phyloP scores from a whole-genome alignment of 2,329 filamentous ascomycete species.

The Tolypocladium capitatum region DNA sequence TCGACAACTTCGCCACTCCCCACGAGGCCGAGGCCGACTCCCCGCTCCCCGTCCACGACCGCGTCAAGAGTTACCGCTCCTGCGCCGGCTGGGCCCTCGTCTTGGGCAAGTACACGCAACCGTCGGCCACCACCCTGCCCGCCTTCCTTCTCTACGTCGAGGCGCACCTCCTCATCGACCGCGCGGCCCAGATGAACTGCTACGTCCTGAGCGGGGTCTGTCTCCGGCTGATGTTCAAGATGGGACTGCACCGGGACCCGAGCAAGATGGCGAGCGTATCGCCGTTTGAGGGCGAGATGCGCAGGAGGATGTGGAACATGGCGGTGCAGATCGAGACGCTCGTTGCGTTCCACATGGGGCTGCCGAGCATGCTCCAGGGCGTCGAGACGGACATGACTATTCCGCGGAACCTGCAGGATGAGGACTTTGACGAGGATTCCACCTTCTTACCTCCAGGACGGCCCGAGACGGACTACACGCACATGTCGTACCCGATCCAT shows the following conservation, averaged over 20 bases:
- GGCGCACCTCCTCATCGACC: slow-evolving; percentile 37
- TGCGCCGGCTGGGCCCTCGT: slow-evolving; percentile 39
- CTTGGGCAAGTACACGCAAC: slow-evolving; percentile 35
- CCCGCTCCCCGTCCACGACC: slow-evolving; percentile 24
- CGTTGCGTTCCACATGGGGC: slow-evolving; percentile 53
- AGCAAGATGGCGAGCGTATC: slow-evolving; percentile 35
- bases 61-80: slow-evolving; percentile 33
- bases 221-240: slow-evolving; percentile 42
- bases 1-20: slow-evolving; percentile 28
- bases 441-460: slow-evolving; percentile 41
- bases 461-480: slow-evolving; percentile 45
- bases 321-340: slow-evolving; percentile 47
- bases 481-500: slow-evolving; percentile 39
- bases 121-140: slow-evolving; percentile 33
- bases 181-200: slow-evolving; percentile 37
- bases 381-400: slow-evolving; percentile 50
- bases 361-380: slow-evolving; percentile 51
- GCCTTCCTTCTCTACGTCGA: slow-evolving; percentile 40
- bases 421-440: slow-evolving; percentile 47
- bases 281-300: slow-evolving; percentile 40
- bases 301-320: slow-evolving; percentile 39
- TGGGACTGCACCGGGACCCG: slow-evolving; percentile 45
- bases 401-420: slow-evolving; percentile 50
- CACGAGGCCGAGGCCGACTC: slow-evolving; percentile 31
- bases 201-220: slow-evolving; percentile 38